Evolutionary conservation across 495 filamentous ascomycete species (phyloP).

Genomic region (Penicillium paxilli): DNA sequence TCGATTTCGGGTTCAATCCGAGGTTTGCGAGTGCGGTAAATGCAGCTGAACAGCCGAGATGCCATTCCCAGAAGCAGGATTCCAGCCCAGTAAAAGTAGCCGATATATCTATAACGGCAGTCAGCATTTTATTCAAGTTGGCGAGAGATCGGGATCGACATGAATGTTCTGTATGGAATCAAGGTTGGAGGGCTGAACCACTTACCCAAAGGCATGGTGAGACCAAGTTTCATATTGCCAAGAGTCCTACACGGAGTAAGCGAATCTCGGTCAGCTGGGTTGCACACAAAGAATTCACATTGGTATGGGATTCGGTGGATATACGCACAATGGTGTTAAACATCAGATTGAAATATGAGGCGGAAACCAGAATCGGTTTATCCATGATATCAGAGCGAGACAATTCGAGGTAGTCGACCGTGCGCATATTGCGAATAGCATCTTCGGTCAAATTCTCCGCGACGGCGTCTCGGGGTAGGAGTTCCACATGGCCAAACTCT

Average conservation of each 20-base stretch:
- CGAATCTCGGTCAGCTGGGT: not conserved
- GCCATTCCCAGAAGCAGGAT: constrained; percentile 29
- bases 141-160: not conserved
- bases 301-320: not conserved
- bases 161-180: no score
- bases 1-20: constrained; percentile 1
- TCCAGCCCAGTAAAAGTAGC: constrained; percentile 35
- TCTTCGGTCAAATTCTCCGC: constrained; percentile 40
- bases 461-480: constrained; percentile 32
- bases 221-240: constrained; percentile 39
- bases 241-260: constrained; percentile 21
- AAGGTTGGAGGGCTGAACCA: no score
- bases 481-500: constrained; percentile 23
- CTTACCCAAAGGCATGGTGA: constrained; percentile 40
- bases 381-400: constrained; percentile 13
- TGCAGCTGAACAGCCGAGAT: constrained; percentile 18
- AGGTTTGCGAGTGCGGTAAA: not conserved
- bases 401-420: constrained; percentile 33
- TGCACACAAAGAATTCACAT: not conserved
- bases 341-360: constrained; percentile 27
- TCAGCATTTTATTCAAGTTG: not conserved
- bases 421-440: constrained; percentile 31
- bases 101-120: constrained; percentile 19
- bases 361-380: constrained; percentile 30
- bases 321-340: constrained; percentile 36